Percentiles rank a stretch among this genome's conserved stretches.
Evolutionary conservation across 805 yeast species (phyloP).

Genomic region (Tetrapisispora phaffii): DNA sequence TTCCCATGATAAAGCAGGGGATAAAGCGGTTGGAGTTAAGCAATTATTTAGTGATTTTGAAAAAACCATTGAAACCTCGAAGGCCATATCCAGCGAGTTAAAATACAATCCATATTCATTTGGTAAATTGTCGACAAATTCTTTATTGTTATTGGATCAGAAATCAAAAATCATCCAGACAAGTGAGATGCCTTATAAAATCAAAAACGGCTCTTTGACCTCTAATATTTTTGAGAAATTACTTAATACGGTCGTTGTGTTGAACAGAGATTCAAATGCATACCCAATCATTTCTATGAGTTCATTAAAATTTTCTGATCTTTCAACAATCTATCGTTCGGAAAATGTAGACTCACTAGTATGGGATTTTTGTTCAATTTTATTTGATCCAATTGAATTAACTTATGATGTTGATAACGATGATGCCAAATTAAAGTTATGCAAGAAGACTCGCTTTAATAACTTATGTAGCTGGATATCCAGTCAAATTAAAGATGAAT

Average conservation of each 20-base stretch:
- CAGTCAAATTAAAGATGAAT: conserved; percentile 31
- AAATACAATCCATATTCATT: conserved; percentile 11
- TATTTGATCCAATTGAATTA: conserved; percentile 41
- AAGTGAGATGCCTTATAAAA: background rate
- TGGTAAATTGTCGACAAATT: conserved; percentile 16
- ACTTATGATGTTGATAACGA: conserved; percentile 16
- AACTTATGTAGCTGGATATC: conserved; percentile 51
- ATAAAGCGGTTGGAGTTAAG: conserved; percentile 6
- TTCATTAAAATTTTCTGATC: conserved; percentile 27
- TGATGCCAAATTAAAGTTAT: conserved; percentile 17
- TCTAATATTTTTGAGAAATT: conserved; percentile 11
- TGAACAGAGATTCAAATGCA: conserved; percentile 22
- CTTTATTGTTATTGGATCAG: conserved; percentile 8
- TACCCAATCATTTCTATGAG: conserved; percentile 33
- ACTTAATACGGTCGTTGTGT: conserved; percentile 15
- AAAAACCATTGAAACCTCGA: conserved; percentile 20
- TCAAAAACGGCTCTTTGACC: background rate
- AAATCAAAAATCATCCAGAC: background rate
- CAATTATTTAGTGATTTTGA: conserved; percentile 36
- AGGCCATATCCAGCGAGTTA: conserved; percentile 12
- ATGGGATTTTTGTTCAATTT: conserved; percentile 51
- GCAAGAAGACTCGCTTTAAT: conserved; percentile 34
- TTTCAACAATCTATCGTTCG: conserved; percentile 9
- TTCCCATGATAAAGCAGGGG: conserved; percentile 2
- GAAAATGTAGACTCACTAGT: conserved; percentile 23